Base-by-base conservation (phyloP, 179 eudicot species). In the Camellia oleifera region DNA sequence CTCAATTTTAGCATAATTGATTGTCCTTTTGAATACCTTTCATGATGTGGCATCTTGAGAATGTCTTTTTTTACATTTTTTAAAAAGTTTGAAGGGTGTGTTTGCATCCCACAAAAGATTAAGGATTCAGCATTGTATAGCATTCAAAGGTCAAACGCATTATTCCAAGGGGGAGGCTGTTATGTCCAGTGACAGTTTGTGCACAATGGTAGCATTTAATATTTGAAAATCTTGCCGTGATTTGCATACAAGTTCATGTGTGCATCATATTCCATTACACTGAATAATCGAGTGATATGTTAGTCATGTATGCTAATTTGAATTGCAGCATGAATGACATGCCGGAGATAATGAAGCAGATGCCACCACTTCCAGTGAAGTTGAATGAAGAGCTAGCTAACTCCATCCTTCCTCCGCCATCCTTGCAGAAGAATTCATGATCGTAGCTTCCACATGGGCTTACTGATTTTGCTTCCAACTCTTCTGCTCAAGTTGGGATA, bases 281-380 rank as follows among this genome's bases (percentile, higher is more conserved):
- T 3, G 40, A 8, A 14, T 32, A 42, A 42, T 40, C 48, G 61
- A 11, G 18, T 20, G 17, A 44, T 48, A 32, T 1, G 8, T 32
- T 70, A 26, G 32, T 72, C 58, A 15, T 62, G 32, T 54, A 17
- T 66, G 56, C 61, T 83, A 46, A 81, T 78, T 17, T 50, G 75
- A 82, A 54, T 78, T 81, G 94, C 92, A 94, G 97, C 86, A 81
- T 91, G 85, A 86, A 81, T 45, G 97, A 97, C 71, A 85, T 85
- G 75, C 97, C 97, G 14, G 99, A 95, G 80, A 88, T 91, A 80
- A 92, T 95, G 98, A 93, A 87, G 88, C 98, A 91, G 87, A 93
- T 97, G 99, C 99, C 99, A 13, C 97, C 97, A 0, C 87, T 97
- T 54, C 97, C 98, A 3, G 93, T 97, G 84, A 92, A 93, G 89